Conservation (phyloP, 176 grass and related monocot genomes). For the Panicum miliaceum region DNA sequence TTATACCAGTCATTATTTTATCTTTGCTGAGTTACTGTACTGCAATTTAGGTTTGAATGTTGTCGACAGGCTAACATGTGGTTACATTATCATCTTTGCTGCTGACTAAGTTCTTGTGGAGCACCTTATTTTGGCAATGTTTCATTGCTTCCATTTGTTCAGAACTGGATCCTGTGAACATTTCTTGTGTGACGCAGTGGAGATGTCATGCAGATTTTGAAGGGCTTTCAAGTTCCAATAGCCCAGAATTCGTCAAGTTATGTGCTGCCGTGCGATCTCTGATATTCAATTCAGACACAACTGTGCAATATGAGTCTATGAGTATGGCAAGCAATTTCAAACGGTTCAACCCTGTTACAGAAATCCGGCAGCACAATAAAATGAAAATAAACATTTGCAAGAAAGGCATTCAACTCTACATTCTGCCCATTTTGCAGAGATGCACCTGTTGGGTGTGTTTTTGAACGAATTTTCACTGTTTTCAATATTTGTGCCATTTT, state of each 20-base stretch:
- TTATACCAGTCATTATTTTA: slow-evolving; percentile 19
- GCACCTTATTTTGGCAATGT: neutral
- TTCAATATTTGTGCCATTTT: neutral
- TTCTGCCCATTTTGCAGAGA: neutral
- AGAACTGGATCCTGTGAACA: neutral
- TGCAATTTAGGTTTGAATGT: slow-evolving; percentile 16
- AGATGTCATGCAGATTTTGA: neutral
- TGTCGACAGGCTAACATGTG: neutral
- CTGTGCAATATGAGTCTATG: neutral
- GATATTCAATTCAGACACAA: neutral
- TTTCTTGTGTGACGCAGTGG: neutral
- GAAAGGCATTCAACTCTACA: neutral
- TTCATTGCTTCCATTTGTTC: neutral
- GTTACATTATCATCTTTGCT: slow-evolving; percentile 18
- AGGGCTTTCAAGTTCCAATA: neutral
- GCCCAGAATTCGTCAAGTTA: neutral
- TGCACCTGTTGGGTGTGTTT: neutral
- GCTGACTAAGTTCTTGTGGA: neutral
- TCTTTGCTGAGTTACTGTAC: slow-evolving; percentile 4
- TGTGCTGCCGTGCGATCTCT: neutral
- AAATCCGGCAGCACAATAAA: neutral
- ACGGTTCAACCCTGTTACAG: neutral
- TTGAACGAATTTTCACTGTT: neutral
- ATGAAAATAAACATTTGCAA: neutral
- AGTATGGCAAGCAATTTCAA: neutral